phyloP scores from a whole-genome alignment of 768 basidiomycete species.

The Amanita rubescens region DNA sequence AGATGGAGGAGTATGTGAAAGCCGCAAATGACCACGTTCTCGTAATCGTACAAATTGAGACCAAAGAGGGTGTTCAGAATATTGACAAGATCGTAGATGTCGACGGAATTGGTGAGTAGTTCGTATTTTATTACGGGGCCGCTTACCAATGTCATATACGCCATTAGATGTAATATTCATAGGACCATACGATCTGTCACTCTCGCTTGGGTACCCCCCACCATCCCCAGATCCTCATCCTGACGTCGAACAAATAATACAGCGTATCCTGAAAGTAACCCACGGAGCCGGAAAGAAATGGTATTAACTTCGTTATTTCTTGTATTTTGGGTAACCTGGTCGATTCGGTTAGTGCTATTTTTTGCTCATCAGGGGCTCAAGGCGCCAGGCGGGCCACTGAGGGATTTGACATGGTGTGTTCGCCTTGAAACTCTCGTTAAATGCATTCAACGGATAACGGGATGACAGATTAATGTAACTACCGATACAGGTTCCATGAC shows the following conservation, averaged over 20 bases:
- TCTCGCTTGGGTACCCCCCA: conserved; percentile 49
- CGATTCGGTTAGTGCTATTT: conserved; percentile 33
- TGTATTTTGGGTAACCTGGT: not conserved
- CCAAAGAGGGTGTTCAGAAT: conserved; percentile 49
- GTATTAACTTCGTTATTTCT: conserved; percentile 22
- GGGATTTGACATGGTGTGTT: conserved; percentile 45
- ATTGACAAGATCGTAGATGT: conserved; percentile 52
- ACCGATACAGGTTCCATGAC: conserved; percentile 38
- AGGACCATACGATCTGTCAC: conserved; percentile 63
- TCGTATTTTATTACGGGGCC: not conserved
- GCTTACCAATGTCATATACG: conserved; percentile 17
- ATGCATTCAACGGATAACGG: not conserved
- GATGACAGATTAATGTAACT: conserved; percentile 39
- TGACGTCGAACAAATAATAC: conserved; percentile 53
- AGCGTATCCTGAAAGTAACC: conserved; percentile 39
- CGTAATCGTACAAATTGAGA: conserved; percentile 66
- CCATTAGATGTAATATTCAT: conserved; percentile 33
- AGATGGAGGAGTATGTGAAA: conserved; percentile 41
- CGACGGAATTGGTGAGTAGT: conserved; percentile 48
- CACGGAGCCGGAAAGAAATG: conserved; percentile 60
- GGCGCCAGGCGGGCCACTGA: conserved; percentile 35
- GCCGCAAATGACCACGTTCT: conserved; percentile 48
- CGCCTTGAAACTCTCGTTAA: not conserved
- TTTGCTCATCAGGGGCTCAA: conserved; percentile 38
- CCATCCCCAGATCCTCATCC: conserved; percentile 62